phyloP scores from a whole-genome alignment of 306 rosid genomes.

The Sicyos edulis region DNA sequence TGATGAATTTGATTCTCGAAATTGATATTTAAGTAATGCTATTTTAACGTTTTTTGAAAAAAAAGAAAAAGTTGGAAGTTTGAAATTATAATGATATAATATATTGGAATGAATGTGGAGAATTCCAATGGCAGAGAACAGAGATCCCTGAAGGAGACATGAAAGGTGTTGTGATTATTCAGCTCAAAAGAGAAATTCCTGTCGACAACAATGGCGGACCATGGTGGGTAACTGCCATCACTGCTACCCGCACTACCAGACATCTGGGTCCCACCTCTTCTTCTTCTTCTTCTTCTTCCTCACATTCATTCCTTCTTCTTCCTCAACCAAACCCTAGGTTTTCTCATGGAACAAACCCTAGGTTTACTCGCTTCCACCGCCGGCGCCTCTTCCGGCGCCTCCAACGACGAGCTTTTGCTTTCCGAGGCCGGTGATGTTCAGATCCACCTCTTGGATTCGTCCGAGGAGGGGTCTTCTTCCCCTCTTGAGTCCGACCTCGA shows the following conservation, averaged over 20 bases:
- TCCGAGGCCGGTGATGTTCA: background rate
- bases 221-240: conserved; percentile 16
- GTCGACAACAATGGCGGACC: conserved; percentile 11
- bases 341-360: conserved; percentile 32
- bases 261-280: conserved; percentile 19
- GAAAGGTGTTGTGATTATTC: conserved; percentile 12
- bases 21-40: too few relatives aligned
- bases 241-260: conserved; percentile 45
- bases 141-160: conserved; percentile 16
- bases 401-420: conserved; percentile 11
- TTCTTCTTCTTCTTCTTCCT: background rate
- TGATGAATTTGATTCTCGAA: too few relatives aligned
- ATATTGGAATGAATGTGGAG: background rate
- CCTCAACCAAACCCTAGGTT: background rate
- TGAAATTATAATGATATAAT: background rate
- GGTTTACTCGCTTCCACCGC: conserved; percentile 29
- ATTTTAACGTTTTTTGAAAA: too few relatives aligned
- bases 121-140: background rate
- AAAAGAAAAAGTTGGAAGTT: too few relatives aligned
- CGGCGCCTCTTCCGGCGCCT: conserved; percentile 35
- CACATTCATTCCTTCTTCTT: background rate
- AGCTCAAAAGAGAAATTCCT: conserved; percentile 10
- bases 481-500: conserved; percentile 45
- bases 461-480: conserved; percentile 39
- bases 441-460: conserved; percentile 22